These are phyloP conservation scores for Calonectria pseudoreteaudii DNA, from an alignment of 2,329 filamentous ascomycete species.

Conservation along the genomic window DNA sequence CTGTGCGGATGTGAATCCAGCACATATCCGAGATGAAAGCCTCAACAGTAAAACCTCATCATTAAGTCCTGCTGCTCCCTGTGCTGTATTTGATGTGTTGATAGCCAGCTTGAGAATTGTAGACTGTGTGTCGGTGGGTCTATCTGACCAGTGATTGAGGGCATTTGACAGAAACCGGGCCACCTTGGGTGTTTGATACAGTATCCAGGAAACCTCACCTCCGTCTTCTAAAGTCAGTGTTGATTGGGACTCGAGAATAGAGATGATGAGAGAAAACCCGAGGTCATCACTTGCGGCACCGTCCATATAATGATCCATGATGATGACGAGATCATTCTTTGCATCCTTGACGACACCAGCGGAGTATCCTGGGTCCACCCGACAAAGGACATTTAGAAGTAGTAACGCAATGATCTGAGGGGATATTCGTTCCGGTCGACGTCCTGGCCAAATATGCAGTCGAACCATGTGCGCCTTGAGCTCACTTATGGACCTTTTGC, in stretches of 20 bases:
- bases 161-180: constrained; percentile 45
- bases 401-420: constrained; percentile 74
- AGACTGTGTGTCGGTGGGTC: constrained; percentile 42
- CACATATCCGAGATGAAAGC: constrained; percentile 63
- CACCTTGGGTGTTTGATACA: constrained; percentile 44
- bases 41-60: constrained; percentile 65
- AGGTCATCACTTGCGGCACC: constrained; percentile 40
- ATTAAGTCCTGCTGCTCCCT: constrained; percentile 77
- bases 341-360: constrained; percentile 46
- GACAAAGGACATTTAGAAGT: constrained; percentile 63
- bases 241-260: constrained; percentile 51
- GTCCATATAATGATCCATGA: constrained; percentile 38
- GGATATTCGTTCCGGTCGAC: constrained; percentile 63
- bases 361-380: constrained; percentile 43
- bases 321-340: constrained; percentile 39
- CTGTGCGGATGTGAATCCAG: constrained; percentile 61
- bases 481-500: constrained; percentile 65
- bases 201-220: constrained; percentile 36
- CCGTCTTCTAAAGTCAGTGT: constrained; percentile 39
- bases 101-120: constrained; percentile 72
- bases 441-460: constrained; percentile 70
- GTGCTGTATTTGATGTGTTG: constrained; percentile 87
- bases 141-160: constrained; percentile 46
- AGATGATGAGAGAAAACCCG: constrained; percentile 59
- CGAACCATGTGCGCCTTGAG: constrained; percentile 66